These are phyloP conservation scores for Solanum medicagineum DNA, from an alignment of 257 asterid genomes.

Conservation along the genomic window DNA sequence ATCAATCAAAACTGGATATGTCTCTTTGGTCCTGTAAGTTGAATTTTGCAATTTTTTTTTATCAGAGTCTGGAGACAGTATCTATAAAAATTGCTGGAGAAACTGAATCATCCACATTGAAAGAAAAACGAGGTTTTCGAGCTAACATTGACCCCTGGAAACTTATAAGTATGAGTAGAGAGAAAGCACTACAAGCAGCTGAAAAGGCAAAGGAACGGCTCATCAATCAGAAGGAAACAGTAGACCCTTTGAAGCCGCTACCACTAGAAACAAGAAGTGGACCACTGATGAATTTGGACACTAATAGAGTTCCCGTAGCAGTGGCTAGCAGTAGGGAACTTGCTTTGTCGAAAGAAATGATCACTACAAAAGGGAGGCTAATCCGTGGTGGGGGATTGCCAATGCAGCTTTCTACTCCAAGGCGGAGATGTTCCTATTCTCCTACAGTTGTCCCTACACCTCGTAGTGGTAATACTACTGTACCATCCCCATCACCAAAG, in stretches of 20 bases:
- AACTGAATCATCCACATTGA: constrained; percentile 21
- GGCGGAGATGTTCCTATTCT: constrained; percentile 64
- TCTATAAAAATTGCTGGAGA: constrained; percentile 72
- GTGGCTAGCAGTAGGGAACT: constrained; percentile 1
- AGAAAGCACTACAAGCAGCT: constrained; percentile 64
- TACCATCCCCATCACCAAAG: constrained; percentile 35
- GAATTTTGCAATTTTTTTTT: background rate
- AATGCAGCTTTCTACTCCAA: constrained; percentile 61
- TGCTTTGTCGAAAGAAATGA: constrained; percentile 11
- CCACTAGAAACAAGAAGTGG: constrained; percentile 72
- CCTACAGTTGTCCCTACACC: constrained; percentile 28
- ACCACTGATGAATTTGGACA: constrained; percentile 34
- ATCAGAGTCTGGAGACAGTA: constrained; percentile 50
- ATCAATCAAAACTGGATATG: background rate
- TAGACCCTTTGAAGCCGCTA: constrained; percentile 39
- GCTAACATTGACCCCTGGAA: constrained; percentile 96
- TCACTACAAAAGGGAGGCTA: constrained; percentile 23
- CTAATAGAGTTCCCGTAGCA: constrained; percentile 3
- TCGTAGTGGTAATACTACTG: constrained; percentile 1
- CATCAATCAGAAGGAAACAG: constrained; percentile 16
- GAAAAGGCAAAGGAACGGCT: constrained; percentile 69
- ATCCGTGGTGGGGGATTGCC: constrained; percentile 21
- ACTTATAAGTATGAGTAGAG: constrained; percentile 70
- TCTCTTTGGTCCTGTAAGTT: background rate
- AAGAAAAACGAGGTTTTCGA: constrained; percentile 55